Evolutionary conservation across 1,139 yeast species (phyloP), one percentile per base, ranked within the genome.

Genomic region (Kazachstania sp.): DNA sequence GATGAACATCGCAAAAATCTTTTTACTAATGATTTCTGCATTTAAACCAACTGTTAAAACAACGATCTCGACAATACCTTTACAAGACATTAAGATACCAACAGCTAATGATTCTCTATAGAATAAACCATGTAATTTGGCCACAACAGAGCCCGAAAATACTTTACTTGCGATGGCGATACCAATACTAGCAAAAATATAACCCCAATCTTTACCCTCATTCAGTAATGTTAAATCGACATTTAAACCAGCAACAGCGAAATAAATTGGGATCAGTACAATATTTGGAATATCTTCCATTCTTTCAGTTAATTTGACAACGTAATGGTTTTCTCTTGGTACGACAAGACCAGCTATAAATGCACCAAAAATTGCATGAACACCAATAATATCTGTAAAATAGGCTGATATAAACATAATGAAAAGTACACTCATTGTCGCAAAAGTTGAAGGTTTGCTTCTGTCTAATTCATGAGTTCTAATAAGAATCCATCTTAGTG

Each of bases 31-130:
- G 47, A 85, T 84, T 0, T 77, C 76, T 2, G 92, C 83, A 52
- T 77, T 78, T 50, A 83, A 71, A 47, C 95, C 95, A 41, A 83
- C 79, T 43, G 78, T 80, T 52, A 85, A 71, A 23, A 84, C 94
- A 43, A 85, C 90, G 59, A 85, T 79, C 65, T 83, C 90, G 31
- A 83, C 90, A 54, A 83, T 83, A 66, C 95, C 95, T 64, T 85
- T 85, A 72, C 95, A 85, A 11, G 90, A 83, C 92, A 85, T 84
- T 55, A 85, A 72, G n/a, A 83, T 76, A 46, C 94, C 94, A 34
- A 83, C 90, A 1, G 88, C 74, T 34, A 81, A 64, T 2, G 87
- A 77, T 61, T 84, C 92, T 58, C 87, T 74, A 83, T 84, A 81
- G 44, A 72, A 71, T 44, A 84, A 67, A 3, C 83, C 84, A 60